A percentile compares a stretch with the other conserved stretches of the same genome.
Evolutionary conservation across 345 rosid genomes (phyloP).

Genomic region (Acer negundo): DNA sequence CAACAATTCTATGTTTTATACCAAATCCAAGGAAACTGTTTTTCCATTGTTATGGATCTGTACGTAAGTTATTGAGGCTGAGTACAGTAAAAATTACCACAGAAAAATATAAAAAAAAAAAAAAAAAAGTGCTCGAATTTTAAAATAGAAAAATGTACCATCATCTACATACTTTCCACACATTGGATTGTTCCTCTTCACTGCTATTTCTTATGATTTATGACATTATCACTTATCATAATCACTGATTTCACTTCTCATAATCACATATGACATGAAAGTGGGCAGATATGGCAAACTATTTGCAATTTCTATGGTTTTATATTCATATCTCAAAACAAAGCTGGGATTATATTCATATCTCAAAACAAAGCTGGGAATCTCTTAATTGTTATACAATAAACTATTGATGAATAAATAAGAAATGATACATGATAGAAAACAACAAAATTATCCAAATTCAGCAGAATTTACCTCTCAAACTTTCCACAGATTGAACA

Average conservation of each 20-base stretch:
- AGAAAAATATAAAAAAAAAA: neutral
- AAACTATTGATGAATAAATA: neutral
- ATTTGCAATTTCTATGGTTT: neutral
- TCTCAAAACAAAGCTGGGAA: neutral
- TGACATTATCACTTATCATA: too few relatives aligned
- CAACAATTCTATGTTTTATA: neutral
- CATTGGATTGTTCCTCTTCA: neutral
- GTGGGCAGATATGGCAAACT: neutral
- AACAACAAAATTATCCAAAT: constrained; percentile 14
- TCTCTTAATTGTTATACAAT: neutral
- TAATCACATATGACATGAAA: neutral
- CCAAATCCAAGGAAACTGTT: neutral
- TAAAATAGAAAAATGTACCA: neutral
- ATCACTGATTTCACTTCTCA: neutral
- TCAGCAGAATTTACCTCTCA: constrained; percentile 62
- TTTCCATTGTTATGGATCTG: neutral
- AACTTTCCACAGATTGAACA: constrained; percentile 59
- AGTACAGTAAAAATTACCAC: neutral
- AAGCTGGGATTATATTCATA: neutral
- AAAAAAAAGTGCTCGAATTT: neutral
- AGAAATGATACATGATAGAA: neutral
- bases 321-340: neutral
- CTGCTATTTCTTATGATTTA: neutral
- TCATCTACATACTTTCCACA: neutral
- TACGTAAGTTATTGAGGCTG: neutral